Evolutionary conservation across 441 rosid species (phyloP).

Genomic region (Adansonia grandidieri): DNA sequence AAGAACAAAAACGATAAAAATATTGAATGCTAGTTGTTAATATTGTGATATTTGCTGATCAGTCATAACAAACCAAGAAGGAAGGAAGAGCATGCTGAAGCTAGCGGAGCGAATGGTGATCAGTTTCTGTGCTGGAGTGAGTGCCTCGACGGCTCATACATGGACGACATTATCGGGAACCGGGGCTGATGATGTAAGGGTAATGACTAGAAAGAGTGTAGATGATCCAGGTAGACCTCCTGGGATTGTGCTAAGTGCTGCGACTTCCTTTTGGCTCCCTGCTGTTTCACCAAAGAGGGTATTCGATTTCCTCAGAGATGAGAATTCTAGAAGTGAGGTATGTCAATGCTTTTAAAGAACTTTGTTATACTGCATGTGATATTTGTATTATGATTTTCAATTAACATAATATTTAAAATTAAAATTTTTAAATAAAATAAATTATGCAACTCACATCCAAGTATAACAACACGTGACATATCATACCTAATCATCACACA

Average conservation of each 20-base stretch:
- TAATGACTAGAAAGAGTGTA: constrained; percentile 76
- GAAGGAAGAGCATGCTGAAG: constrained; percentile 72
- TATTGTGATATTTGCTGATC: not conserved
- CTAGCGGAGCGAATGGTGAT: constrained; percentile 80
- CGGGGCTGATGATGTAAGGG: constrained; percentile 71
- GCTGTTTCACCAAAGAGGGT: constrained; percentile 55
- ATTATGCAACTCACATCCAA: too few species aligned
- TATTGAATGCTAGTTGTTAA: not conserved
- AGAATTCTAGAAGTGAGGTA: constrained; percentile 73
- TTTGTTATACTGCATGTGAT: too few species aligned
- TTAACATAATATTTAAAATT: too few species aligned
- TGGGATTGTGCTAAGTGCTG: constrained; percentile 79
- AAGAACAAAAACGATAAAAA: not conserved
- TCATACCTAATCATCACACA: too few species aligned
- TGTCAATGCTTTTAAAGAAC: not conserved
- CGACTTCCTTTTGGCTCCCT: constrained; percentile 93
- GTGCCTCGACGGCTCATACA: constrained; percentile 65
- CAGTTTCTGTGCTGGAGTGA: constrained; percentile 75
- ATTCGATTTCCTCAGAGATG: constrained; percentile 85
- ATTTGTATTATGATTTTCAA: too few species aligned
- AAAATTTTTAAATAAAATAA: too few species aligned
- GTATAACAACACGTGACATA: too few species aligned
- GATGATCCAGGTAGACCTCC: constrained; percentile 88
- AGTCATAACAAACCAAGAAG: constrained; percentile 69
- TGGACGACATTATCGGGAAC: constrained; percentile 70